A percentile compares a stretch with the other conserved stretches of the same genome.
These are phyloP conservation scores for Penicillium sp. DNA, from an alignment of 2,329 filamentous ascomycete genomes.

Conservation along the genomic window DNA sequence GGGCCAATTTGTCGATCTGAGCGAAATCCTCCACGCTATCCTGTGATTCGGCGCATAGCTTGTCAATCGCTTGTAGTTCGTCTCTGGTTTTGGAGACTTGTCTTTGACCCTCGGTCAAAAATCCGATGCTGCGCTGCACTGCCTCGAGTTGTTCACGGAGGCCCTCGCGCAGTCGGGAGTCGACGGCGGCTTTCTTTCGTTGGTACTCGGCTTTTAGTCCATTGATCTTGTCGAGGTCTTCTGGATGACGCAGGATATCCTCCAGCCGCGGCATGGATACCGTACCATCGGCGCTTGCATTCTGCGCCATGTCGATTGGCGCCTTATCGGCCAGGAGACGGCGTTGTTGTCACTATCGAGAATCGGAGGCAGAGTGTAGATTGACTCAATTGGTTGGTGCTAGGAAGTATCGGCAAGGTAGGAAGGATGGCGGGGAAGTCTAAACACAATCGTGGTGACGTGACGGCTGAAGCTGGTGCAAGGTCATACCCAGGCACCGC, in stretches of 20 bases:
- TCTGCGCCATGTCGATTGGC: conserved; percentile 39
- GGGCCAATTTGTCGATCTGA: conserved; percentile 64
- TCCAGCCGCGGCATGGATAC: conserved; percentile 73
- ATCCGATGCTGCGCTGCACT: conserved; percentile 89
- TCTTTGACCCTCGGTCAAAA: conserved; percentile 85
- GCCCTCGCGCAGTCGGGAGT: conserved; percentile 84
- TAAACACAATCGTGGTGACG: neutral
- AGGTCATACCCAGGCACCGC: conserved; percentile 5
- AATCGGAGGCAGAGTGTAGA: conserved; percentile 2
- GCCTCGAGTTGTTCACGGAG: conserved; percentile 91
- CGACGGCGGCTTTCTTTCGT: conserved; percentile 89
- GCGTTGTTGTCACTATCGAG: conserved; percentile 5
- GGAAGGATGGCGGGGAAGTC: neutral
- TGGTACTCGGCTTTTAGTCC: conserved; percentile 88
- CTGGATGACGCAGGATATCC: conserved; percentile 90
- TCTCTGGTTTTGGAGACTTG: conserved; percentile 92
- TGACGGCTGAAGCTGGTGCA: neutral
- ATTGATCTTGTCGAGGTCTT: conserved; percentile 95
- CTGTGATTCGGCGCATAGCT: conserved; percentile 93
- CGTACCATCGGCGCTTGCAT: conserved; percentile 57
- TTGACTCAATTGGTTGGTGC: conserved; percentile 11
- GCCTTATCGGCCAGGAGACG: conserved; percentile 9
- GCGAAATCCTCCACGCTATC: conserved; percentile 98
- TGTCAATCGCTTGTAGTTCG: conserved; percentile 98
- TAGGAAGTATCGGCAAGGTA: conserved; percentile 2